Percentiles rank a stretch among this genome's conserved stretches.
These are phyloP conservation scores for Cornus florida DNA, from an alignment of 148 eudicot species.

Conservation along the genomic window DNA sequence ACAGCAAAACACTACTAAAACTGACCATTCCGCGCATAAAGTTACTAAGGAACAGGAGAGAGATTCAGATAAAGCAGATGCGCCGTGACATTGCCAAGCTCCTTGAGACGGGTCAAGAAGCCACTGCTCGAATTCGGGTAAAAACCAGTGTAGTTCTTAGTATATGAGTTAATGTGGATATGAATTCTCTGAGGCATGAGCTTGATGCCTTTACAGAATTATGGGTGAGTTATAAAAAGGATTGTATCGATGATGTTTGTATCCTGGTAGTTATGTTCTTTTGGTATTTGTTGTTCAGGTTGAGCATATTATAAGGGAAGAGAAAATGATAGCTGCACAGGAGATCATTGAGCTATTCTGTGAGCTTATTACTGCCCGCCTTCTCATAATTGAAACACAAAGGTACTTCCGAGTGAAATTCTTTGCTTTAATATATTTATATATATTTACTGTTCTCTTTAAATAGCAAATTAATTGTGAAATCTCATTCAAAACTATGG, in stretches of 20 bases:
- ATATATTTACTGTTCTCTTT: too few species aligned
- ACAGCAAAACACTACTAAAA: slow-evolving; percentile 88
- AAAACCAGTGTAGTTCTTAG: neutral
- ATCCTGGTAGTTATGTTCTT: neutral
- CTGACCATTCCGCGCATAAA: slow-evolving; percentile 90
- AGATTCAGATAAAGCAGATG: slow-evolving; percentile 91
- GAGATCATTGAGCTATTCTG: slow-evolving; percentile 91
- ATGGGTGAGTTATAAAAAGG: slow-evolving; percentile 1
- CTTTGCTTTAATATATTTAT: neutral
- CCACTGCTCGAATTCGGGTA: slow-evolving; percentile 96
- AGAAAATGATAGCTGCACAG: slow-evolving; percentile 99
- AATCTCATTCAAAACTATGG: too few species aligned
- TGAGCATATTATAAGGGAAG: slow-evolving; percentile 94
- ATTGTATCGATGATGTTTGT: neutral
- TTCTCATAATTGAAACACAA: slow-evolving; percentile 92
- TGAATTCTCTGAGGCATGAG: neutral
- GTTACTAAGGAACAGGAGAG: slow-evolving; percentile 89
- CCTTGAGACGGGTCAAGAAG: slow-evolving; percentile 97
- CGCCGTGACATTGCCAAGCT: slow-evolving; percentile 93
- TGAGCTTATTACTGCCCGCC: slow-evolving; percentile 87
- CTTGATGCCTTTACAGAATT: neutral
- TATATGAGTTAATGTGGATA: neutral
- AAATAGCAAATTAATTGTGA: neutral
- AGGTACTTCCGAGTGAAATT: slow-evolving; percentile 33
- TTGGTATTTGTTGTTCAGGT: slow-evolving; percentile 46